Conservation (phyloP, 768 basidiomycete species). For the Lentinus tigrinus region DNA sequence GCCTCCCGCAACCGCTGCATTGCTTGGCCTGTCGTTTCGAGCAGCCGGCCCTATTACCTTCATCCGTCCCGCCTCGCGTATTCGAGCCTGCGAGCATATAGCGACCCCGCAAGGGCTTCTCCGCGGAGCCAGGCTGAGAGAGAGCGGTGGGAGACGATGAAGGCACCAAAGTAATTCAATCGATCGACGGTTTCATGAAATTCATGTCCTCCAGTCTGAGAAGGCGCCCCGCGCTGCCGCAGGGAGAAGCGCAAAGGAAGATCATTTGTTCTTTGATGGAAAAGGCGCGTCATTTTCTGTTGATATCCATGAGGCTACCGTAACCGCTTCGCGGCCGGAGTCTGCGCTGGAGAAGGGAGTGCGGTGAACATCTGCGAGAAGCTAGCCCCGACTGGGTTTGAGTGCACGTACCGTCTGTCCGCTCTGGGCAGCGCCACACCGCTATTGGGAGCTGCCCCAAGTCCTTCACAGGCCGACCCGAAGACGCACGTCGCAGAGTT, state of each 20-base stretch:
- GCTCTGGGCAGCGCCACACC: background rate
- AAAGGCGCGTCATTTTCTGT: background rate
- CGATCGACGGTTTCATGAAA: constrained; percentile 11
- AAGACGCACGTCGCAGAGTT: background rate
- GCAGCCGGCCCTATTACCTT: background rate
- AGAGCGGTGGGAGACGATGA: background rate
- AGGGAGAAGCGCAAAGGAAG: constrained; percentile 10
- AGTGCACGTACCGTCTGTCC: background rate
- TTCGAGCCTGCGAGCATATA: too few species aligned
- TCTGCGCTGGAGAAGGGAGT: background rate
- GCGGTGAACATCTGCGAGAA: background rate
- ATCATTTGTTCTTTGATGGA: background rate
- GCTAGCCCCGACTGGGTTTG: background rate
- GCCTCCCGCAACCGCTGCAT: too few species aligned
- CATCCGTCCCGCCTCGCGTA: background rate
- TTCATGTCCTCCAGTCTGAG: background rate
- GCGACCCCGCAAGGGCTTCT: too few species aligned
- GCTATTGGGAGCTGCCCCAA: too few species aligned
- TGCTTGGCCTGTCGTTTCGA: background rate
- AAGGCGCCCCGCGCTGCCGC: background rate
- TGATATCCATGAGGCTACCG: constrained; percentile 11
- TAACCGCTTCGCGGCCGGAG: background rate
- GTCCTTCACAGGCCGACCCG: background rate
- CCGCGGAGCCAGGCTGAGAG: too few species aligned
- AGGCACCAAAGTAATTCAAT: constrained; percentile 3